Evolutionary conservation across 805 yeast species (phyloP).

Genomic region (Candida ascalaphidarum): DNA sequence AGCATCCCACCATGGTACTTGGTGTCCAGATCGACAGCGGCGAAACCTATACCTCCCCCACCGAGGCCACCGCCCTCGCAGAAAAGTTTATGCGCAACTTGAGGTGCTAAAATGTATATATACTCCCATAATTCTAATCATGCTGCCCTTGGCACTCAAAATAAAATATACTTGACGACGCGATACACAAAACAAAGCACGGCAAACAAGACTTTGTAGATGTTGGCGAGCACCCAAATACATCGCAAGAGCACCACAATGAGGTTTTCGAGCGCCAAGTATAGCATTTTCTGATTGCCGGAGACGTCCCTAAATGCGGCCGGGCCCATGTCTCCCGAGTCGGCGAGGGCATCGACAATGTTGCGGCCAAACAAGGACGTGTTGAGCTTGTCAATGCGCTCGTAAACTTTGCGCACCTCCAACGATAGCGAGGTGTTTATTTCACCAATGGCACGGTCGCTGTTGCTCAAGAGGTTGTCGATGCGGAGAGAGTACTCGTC

Average conservation of each 20-base stretch:
- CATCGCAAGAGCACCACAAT: slow-evolving; percentile 45
- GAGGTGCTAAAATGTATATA: no score
- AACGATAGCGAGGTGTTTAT: slow-evolving; percentile 63
- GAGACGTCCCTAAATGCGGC: no score
- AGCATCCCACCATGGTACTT: no score
- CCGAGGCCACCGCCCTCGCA: no score
- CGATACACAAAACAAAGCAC: slow-evolving; percentile 7
- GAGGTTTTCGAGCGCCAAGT: slow-evolving; percentile 39
- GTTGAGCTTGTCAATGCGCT: slow-evolving; percentile 36
- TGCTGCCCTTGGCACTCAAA: no score
- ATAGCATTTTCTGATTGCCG: slow-evolving; percentile 28
- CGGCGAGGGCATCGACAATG: slow-evolving; percentile 11
- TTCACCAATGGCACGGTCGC: slow-evolving; percentile 66
- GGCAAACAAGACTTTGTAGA: slow-evolving; percentile 27
- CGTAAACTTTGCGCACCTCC: slow-evolving; percentile 47
- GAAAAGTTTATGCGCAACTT: no score
- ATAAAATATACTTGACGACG: not conserved
- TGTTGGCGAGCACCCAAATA: slow-evolving; percentile 49
- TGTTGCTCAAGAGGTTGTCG: slow-evolving; percentile 51
- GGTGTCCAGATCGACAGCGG: no score
- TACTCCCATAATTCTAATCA: no score
- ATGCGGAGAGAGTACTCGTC: slow-evolving; percentile 43
- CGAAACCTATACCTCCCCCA: no score
- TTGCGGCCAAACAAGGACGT: slow-evolving; percentile 20
- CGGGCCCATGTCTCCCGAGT: no score